These are phyloP conservation scores for Populus alba DNA, from an alignment of 345 rosid genomes.

Conservation along the genomic window DNA sequence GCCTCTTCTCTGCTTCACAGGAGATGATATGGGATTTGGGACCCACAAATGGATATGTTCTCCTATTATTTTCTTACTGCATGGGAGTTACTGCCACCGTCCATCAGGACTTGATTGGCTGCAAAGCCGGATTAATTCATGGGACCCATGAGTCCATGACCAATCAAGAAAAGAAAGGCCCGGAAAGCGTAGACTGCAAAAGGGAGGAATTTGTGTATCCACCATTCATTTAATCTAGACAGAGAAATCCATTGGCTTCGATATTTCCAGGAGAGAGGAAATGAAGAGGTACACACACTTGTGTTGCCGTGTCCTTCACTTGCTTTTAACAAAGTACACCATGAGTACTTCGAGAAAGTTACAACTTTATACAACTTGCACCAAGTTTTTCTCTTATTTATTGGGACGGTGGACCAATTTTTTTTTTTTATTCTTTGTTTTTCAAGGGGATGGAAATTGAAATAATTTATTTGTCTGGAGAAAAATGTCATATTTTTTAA, in stretches of 20 bases:
- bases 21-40: background rate
- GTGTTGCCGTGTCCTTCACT: background rate
- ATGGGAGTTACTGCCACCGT: slow-evolving; percentile 5
- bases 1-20: background rate
- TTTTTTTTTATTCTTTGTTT: too few species aligned
- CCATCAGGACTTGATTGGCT: background rate
- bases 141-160: background rate
- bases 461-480: too few species aligned
- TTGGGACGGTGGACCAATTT: too few species aligned
- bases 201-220: background rate
- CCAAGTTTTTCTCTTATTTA: background rate
- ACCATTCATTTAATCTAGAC: background rate
- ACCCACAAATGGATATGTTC: background rate
- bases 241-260: background rate
- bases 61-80: background rate
- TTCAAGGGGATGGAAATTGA: too few species aligned
- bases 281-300: background rate
- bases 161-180: background rate
- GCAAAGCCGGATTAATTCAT: background rate
- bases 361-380: slow-evolving; percentile 11
- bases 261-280: background rate
- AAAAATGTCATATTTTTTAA: too few species aligned
- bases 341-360: background rate
- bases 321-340: background rate
- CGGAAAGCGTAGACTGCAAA: too few species aligned